Conservation (phyloP, 345 rosid species). For the Aethionema arabicum region DNA sequence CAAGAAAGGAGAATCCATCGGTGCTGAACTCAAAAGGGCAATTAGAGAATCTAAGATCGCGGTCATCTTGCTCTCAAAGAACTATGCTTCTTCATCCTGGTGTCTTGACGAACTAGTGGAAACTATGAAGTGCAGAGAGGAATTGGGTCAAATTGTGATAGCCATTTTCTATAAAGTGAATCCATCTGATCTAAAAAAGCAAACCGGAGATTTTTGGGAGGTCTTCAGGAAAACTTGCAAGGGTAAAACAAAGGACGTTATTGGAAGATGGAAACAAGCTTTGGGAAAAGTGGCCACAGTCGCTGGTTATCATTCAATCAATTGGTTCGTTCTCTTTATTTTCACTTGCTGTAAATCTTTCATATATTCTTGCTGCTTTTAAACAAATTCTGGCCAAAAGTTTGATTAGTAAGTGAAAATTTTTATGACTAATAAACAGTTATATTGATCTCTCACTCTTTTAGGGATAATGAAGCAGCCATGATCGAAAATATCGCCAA, state of each 20-base stretch:
- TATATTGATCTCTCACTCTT: background rate
- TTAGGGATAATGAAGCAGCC: background rate
- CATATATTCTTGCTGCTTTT: too few species aligned
- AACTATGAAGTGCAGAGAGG: background rate
- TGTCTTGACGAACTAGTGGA: background rate
- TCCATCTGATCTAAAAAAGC: background rate
- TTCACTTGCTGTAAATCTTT: background rate
- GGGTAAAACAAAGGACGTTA: too few species aligned
- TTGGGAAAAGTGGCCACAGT: background rate
- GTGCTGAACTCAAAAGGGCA: background rate
- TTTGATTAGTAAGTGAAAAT: slow-evolving; percentile 29
- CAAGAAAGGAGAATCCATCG: background rate
- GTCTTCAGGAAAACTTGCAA: too few species aligned
- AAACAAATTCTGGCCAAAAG: background rate
- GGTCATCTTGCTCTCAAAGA: background rate
- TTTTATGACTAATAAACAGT: too few species aligned
- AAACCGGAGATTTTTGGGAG: background rate
- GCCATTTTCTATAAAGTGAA: background rate
- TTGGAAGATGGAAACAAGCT: too few species aligned
- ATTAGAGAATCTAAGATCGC: background rate
- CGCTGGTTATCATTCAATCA: background rate
- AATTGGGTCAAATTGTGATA: background rate
- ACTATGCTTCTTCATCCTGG: background rate
- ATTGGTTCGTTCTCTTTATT: slow-evolving; percentile 5
- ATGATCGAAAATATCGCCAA: background rate